These are phyloP conservation scores for Chlorophyllum brunneum DNA, from an alignment of 768 basidiomycete species.

Conservation along the genomic window DNA sequence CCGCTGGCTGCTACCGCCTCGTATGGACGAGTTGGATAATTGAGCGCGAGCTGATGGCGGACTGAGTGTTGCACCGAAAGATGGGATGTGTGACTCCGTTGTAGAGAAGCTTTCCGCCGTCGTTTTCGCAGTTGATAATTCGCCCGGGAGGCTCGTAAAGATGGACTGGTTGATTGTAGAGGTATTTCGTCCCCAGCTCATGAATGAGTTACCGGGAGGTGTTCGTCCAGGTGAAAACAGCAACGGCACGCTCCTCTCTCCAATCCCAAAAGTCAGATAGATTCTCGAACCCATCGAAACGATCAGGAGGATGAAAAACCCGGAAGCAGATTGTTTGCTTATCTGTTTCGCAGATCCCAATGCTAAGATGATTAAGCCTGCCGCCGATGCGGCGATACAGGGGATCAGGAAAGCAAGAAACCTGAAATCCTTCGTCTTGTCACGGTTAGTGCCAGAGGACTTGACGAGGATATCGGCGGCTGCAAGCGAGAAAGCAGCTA, in stretches of 20 bases:
- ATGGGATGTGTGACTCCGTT: neutral
- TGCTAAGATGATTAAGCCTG: conserved; percentile 23
- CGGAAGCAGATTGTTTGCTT: conserved; percentile 24
- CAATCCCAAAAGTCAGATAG: conserved; percentile 17
- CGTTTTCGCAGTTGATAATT: neutral
- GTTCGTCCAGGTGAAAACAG: neutral
- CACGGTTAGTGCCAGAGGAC: neutral
- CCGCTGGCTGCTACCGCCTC: too few relatives aligned
- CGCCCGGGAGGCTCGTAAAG: neutral
- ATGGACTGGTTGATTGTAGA: neutral
- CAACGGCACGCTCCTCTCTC: neutral
- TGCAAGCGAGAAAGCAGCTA: neutral
- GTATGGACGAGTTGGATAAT: too few relatives aligned
- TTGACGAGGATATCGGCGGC: neutral
- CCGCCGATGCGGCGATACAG: conserved; percentile 24
- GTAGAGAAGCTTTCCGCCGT: neutral
- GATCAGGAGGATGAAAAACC: conserved; percentile 26
- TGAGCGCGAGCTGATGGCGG: neutral
- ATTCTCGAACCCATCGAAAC: conserved; percentile 30
- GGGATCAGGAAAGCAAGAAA: conserved; percentile 7
- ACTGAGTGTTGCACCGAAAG: neutral
- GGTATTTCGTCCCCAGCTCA: neutral
- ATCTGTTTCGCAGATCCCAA: conserved; percentile 23
- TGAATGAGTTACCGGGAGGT: too few relatives aligned
- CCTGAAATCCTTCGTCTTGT: neutral